These are phyloP conservation scores for Apiotrichum gracile DNA, from an alignment of 1,284 basidiomycete species.

Conservation along the genomic window DNA sequence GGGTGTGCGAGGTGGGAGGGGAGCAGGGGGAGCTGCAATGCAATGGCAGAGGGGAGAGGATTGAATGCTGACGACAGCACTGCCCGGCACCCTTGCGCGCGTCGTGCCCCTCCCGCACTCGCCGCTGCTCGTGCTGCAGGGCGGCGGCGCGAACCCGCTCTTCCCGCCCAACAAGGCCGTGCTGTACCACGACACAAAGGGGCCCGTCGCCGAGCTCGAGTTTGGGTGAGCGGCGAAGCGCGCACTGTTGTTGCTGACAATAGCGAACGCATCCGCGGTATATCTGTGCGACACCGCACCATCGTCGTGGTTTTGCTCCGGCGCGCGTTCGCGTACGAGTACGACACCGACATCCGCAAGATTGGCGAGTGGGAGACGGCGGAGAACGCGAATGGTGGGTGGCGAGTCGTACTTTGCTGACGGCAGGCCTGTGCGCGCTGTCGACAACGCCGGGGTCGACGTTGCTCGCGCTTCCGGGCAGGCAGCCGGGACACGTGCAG, in stretches of 20 bases:
- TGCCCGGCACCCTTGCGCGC: constrained; percentile 63
- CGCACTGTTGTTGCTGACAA: not conserved
- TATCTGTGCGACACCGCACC: constrained; percentile 73
- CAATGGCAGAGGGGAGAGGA: not conserved
- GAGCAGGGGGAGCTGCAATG: not conserved
- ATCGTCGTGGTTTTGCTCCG: constrained; percentile 74
- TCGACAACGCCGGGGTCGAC: constrained; percentile 63
- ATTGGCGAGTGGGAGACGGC: constrained; percentile 82
- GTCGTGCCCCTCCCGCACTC: constrained; percentile 75
- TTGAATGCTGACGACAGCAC: constrained; percentile 16
- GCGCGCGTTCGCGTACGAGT: constrained; percentile 71
- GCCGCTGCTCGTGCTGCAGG: constrained; percentile 80
- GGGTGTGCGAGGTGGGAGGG: too few relatives aligned
- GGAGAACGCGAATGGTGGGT: constrained; percentile 75
- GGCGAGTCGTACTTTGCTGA: too few relatives aligned
- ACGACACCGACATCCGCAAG: constrained; percentile 56
- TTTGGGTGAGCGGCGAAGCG: constrained; percentile 52
- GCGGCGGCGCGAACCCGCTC: constrained; percentile 80
- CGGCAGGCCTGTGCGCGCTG: too few relatives aligned
- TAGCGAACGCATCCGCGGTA: constrained; percentile 72
- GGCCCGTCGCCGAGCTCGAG: constrained; percentile 82
- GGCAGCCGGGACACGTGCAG: constrained; percentile 85
- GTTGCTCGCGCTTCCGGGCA: constrained; percentile 76
- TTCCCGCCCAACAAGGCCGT: constrained; percentile 93
- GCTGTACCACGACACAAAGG: constrained; percentile 74